These are phyloP conservation scores for Pisolithus sp. DNA, from an alignment of 768 basidiomycete species.

Conservation along the genomic window DNA sequence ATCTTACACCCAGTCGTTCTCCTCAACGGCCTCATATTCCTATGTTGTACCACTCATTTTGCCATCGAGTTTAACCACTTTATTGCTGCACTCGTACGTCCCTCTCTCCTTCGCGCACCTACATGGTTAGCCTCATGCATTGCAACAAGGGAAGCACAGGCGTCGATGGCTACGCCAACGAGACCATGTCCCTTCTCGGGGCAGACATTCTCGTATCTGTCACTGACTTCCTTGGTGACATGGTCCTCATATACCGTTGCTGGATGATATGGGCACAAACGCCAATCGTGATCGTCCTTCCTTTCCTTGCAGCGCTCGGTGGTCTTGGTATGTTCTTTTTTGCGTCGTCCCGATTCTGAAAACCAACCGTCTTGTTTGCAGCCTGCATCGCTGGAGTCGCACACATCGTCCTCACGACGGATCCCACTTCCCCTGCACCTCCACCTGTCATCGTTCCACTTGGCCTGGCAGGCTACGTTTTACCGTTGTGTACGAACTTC, in stretches of 20 bases:
- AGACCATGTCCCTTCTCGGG: constrained; percentile 25
- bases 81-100: constrained; percentile 27
- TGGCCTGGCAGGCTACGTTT: constrained; percentile 29
- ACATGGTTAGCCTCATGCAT: background rate
- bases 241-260: constrained; percentile 36
- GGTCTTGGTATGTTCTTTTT: constrained; percentile 27
- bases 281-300: constrained; percentile 28
- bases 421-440: constrained; percentile 27
- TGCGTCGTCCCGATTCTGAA: background rate
- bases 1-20: constrained; percentile 22
- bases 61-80: constrained; percentile 33
- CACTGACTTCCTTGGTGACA: constrained; percentile 31
- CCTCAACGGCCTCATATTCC: constrained; percentile 26
- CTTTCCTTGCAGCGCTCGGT: constrained; percentile 27
- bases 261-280: constrained; percentile 35
- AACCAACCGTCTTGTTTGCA: constrained; percentile 1
- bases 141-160: constrained; percentile 19
- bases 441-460: constrained; percentile 31
- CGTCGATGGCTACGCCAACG: constrained; percentile 22
- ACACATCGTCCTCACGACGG: constrained; percentile 22
- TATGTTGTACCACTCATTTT: constrained; percentile 27
- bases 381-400: constrained; percentile 27
- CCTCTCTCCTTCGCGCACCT: background rate
- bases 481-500: constrained; percentile 38
- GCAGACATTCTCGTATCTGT: constrained; percentile 33